A percentile compares a stretch with the other conserved stretches of the same genome.
These are phyloP conservation scores for Cladosporium sp. DNA, from an alignment of 2,329 filamentous ascomycete species.

Conservation along the genomic window DNA sequence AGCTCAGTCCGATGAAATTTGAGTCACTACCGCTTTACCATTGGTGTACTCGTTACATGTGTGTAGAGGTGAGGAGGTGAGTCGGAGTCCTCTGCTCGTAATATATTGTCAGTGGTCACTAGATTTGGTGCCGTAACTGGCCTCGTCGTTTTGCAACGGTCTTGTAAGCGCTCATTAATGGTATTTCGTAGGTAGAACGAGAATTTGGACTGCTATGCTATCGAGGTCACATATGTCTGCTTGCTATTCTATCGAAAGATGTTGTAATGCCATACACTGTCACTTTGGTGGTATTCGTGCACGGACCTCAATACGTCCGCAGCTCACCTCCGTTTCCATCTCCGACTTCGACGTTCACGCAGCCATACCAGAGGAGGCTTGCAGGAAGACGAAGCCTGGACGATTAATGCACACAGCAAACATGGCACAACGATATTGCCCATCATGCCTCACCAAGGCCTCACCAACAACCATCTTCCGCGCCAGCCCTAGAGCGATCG, in stretches of 20 bases:
- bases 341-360: neutral
- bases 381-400: neutral
- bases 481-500: neutral
- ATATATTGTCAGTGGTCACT: no score
- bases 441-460: slow-evolving; percentile 25
- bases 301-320: neutral
- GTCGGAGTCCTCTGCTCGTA: no score
- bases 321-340: neutral
- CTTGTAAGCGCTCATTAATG: no score
- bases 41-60: no score
- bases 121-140: no score
- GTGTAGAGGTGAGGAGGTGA: no score
- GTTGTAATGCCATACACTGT: no score
- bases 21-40: neutral
- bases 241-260: no score
- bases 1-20: neutral
- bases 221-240: no score
- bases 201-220: no score
- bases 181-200: no score
- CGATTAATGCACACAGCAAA: neutral
- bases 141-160: no score
- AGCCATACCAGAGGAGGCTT: neutral
- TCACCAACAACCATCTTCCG: slow-evolving; percentile 14
- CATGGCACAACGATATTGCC: slow-evolving; percentile 25
- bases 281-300: neutral